Evolutionary conservation across 352 stramenopile species (phyloP), one percentile per base, ranked within the genome.

Genomic region (Globisporangium takayamanum): DNA sequence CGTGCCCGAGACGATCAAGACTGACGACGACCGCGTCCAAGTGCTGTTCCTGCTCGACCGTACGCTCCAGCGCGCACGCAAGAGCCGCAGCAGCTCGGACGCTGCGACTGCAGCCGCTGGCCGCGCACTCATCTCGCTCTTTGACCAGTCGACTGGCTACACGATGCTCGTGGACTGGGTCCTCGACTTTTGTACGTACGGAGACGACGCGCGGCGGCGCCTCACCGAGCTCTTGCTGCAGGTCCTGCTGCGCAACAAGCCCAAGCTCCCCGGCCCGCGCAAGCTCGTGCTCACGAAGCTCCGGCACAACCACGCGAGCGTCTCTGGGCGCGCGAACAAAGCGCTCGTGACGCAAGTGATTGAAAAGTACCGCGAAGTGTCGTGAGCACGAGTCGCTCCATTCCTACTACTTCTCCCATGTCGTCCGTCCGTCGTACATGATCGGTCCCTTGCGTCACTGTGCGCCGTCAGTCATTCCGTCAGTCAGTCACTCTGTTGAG

Each of bases 61-160:
- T 30, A 88, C 77, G 36, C 69, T 92, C 41, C 15, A 63, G 25
- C 57, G 50, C 20, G 46, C 55, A 36, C 47, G 50, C 33, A 55
- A 49, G 56, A 55, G 57, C 1, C 36, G 37, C 56, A 61, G 30
- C 16, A 53, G 18, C 36, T 5, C 33, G 10, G 41, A 56, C 20
- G 20, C 47, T 25, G 28, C 26, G 37, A 60, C 58, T 18, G 22
- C 53, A 25, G 39, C 37, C 18, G 30, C 44, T 39, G 49, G 44
- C 2, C 53, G 59, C 5, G 66, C 74, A 20, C 58, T 75, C 54
- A 62, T 76, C 28, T 54, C 67, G 5, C 65, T 59, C 8, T 92
- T 92, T 52, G 82, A 92, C 59, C 64, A 72, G 48, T 66, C 72
- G 37, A 61, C 72, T 22, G 82, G 82, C 53, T 90, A 87, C 57